Conservation (phyloP, 192 early-diverging fungal species). For the Coemansia sp. region DNA sequence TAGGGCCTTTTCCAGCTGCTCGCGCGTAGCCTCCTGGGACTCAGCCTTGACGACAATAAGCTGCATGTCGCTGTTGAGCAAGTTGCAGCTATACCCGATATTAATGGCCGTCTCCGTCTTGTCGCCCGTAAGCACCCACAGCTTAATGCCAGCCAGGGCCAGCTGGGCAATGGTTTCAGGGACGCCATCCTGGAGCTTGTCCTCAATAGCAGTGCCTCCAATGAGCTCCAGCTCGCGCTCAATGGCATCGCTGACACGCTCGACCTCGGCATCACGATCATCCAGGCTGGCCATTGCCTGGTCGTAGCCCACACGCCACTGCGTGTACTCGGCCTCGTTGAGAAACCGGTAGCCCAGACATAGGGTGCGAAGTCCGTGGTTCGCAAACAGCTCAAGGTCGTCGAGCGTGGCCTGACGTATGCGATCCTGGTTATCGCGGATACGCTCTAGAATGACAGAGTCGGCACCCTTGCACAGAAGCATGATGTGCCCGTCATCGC, state of each 20-base stretch:
- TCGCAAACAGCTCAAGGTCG: slow-evolving; percentile 87
- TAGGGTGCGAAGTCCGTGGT: slow-evolving; percentile 77
- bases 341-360: slow-evolving; percentile 78
- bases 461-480: slow-evolving; percentile 95
- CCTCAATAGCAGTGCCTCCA: slow-evolving; percentile 98
- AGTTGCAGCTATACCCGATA: slow-evolving; percentile 92
- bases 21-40: slow-evolving; percentile 57
- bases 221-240: slow-evolving; percentile 78
- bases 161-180: slow-evolving; percentile 88
- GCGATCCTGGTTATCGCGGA: slow-evolving; percentile 67
- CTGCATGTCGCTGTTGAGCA: slow-evolving; percentile 81
- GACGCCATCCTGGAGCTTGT: slow-evolving; percentile 96
- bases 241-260: slow-evolving; percentile 72
- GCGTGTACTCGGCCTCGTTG: slow-evolving; percentile 64
- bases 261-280: slow-evolving; percentile 79
- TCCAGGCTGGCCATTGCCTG: slow-evolving; percentile 70
- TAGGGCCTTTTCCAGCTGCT: slow-evolving; percentile 69
- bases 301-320: slow-evolving; percentile 71
- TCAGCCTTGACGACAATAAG: slow-evolving; percentile 70
- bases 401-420: slow-evolving; percentile 66
- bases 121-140: slow-evolving; percentile 98
- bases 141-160: slow-evolving; percentile 82
- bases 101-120: slow-evolving; percentile 98
- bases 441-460: slow-evolving; percentile 83
- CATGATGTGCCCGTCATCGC: slow-evolving; percentile 70